Evolutionary conservation across 495 filamentous ascomycete genomes (phyloP).

Genomic region (Hyaloscypha hepaticicola): DNA sequence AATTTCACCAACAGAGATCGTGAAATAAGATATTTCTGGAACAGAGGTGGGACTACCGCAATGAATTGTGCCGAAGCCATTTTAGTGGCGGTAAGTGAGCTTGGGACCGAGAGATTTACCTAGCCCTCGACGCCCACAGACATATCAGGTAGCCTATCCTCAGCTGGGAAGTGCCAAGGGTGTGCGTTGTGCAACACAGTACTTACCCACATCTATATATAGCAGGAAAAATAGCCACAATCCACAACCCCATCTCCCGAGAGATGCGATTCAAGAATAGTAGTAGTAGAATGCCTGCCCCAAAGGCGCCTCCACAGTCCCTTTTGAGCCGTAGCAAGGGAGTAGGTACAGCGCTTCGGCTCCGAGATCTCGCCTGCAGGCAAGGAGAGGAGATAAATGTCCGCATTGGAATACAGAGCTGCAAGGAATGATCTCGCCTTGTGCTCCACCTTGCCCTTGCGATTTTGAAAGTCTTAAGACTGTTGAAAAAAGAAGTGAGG

Average conservation of each 20-base stretch:
- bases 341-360: not conserved
- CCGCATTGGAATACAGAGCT: constrained; percentile 64
- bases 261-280: not conserved
- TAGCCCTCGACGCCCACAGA: no score
- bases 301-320: not conserved
- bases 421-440: constrained; percentile 65
- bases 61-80: no score
- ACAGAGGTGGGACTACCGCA: no score
- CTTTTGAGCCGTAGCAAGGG: not conserved
- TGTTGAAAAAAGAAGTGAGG: not conserved
- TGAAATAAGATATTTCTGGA: no score
- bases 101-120: no score
- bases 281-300: not conserved
- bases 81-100: no score
- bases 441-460: constrained; percentile 62
- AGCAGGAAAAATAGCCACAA: not conserved
- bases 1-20: no score
- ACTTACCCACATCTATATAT: not conserved
- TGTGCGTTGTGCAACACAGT: no score
- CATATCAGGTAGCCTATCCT: not conserved
- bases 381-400: constrained; percentile 43
- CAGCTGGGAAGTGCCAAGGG: no score
- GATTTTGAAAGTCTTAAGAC: not conserved
- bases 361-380: no score
- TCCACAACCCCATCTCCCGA: not conserved